Percentiles rank a stretch among this genome's conserved stretches.
These are phyloP conservation scores for Clavispora carvajalis DNA, from an alignment of 805 yeast genomes.

Conservation along the genomic window DNA sequence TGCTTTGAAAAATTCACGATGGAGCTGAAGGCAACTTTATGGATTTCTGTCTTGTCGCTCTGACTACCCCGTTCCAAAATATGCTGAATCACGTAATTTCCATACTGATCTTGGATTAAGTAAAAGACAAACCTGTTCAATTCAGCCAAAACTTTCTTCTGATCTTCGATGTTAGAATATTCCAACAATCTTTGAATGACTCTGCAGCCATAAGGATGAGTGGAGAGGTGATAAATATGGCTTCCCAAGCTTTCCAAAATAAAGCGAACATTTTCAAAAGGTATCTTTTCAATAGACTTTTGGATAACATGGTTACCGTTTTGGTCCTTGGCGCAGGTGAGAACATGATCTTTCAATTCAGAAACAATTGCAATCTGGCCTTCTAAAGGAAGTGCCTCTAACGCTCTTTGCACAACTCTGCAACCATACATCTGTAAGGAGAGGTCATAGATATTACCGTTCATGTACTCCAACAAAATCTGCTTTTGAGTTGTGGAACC, in stretches of 20 bases:
- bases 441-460: constrained; percentile 65
- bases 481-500: constrained; percentile 69
- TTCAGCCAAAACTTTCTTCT: constrained; percentile 61
- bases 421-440: constrained; percentile 97
- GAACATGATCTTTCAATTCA: constrained; percentile 69
- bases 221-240: constrained; percentile 77
- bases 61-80: constrained; percentile 77
- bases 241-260: constrained; percentile 65
- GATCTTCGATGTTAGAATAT: constrained; percentile 62
- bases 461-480: constrained; percentile 64
- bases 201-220: constrained; percentile 97
- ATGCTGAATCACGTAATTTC: constrained; percentile 96
- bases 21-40: constrained; percentile 62
- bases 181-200: constrained; percentile 92
- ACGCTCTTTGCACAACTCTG: constrained; percentile 91
- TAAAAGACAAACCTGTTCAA: constrained; percentile 66
- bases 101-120: constrained; percentile 92
- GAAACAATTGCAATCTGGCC: constrained; percentile 64
- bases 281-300: constrained; percentile 83
- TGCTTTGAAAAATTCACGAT: constrained; percentile 87
- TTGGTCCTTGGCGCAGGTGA: constrained; percentile 68
- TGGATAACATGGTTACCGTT: constrained; percentile 98
- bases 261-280: constrained; percentile 63
- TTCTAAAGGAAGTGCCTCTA: constrained; percentile 61
- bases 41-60: constrained; percentile 55